Evolutionary conservation across 805 yeast genomes (phyloP), one percentile per base, ranked within the genome.

Genomic region (Ogataea parapolymorpha): DNA sequence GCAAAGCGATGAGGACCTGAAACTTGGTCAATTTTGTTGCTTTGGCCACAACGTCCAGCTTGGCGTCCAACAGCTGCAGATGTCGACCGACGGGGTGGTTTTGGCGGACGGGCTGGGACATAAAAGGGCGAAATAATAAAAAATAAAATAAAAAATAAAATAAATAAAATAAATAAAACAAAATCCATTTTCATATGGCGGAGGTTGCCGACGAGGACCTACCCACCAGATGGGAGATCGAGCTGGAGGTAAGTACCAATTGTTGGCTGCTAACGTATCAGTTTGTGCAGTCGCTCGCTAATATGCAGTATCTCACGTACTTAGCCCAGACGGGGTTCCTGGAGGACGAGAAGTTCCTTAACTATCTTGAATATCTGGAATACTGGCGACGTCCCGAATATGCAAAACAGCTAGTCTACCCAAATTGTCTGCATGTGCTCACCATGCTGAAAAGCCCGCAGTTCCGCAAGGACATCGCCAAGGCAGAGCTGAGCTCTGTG

Each of bases 231-330:
- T 87, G 91, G 87, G 95, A 86, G 55, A 78, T 86, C 16, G 95
- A 86, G 53, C 70, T 86, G n/a, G 97, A 85, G 48, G 79, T 77
- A 35, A 52, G 79, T 56, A 47, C 11, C 12, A 3, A 12, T 15
- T 23, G 26, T n/a, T 39, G 27, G 15, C 5, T 10, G 27, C 43
- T 41, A 39, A 45, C 43, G 5, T 8, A 11, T 42, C 32, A 85
- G 76, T 91, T 91, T 64, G 95, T 91, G 3, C 98, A 91, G 64
- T 82, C 95, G 12, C 70, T 91, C 25, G 87, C 96, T 2, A 93
- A 91, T 61, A 80, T 91, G 32, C 95, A 84, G 60, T 91, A 90
- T 58, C 72, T 91, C 41, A 82, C 87, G 49, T 89, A 79, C 55
- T 70, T 91, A 18, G 96, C 96, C 2, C 96, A 90, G 62, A 85